Evolutionary conservation across 163 green algal species (phyloP).

Genomic region (Chlorella variabilis): DNA sequence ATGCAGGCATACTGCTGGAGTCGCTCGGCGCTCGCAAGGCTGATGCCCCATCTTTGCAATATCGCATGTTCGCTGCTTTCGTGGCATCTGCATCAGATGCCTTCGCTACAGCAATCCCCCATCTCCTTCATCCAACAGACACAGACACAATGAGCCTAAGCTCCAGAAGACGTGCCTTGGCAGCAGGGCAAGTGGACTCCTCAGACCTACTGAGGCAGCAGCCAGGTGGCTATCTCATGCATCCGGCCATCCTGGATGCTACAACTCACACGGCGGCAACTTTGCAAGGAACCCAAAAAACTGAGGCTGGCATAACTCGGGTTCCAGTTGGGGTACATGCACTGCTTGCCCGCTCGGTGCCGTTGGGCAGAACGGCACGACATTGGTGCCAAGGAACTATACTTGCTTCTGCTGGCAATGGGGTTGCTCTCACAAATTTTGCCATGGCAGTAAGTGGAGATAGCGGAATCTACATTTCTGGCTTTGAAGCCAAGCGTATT

Average conservation of each 20-base stretch:
- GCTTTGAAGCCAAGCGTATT: neutral
- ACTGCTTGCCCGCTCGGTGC: neutral
- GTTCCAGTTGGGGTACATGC: slow-evolving; percentile 42
- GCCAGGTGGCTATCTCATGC: slow-evolving; percentile 22
- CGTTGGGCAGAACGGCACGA: neutral
- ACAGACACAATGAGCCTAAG: neutral
- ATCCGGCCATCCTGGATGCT: slow-evolving; percentile 49
- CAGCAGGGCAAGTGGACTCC: neutral
- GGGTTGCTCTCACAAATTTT: neutral
- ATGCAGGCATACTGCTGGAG: too few species aligned
- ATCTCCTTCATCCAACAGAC: neutral
- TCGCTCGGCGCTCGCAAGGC: too few species aligned
- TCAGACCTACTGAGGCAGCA: slow-evolving; percentile 8
- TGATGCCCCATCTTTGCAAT: neutral
- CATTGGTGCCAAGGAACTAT: neutral
- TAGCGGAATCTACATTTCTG: neutral
- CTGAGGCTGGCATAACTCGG: slow-evolving; percentile 13
- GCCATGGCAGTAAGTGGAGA: neutral
- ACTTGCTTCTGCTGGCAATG: neutral
- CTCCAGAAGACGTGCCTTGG: too few species aligned
- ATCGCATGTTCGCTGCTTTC: slow-evolving; percentile 18
- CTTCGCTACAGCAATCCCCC: neutral
- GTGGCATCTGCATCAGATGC: neutral
- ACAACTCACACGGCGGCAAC: slow-evolving; percentile 34
- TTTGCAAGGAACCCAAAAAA: neutral